phyloP scores from a whole-genome alignment of 371 early-diverging fungal species.

The Rhizomucor miehei region DNA sequence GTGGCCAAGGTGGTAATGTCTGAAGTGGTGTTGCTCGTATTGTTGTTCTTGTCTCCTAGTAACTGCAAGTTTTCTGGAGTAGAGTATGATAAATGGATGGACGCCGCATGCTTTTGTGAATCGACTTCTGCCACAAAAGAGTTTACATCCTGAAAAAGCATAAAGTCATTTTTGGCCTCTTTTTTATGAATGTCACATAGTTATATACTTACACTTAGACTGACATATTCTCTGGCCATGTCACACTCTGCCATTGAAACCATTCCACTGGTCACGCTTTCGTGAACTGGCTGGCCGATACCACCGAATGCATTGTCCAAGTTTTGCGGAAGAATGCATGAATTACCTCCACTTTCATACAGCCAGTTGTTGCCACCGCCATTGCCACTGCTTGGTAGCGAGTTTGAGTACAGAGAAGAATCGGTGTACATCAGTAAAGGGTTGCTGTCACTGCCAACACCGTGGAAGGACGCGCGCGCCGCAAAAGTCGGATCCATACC shows the following conservation, averaged over 20 bases:
- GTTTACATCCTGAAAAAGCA: conserved; percentile 33
- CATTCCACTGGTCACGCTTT: not conserved
- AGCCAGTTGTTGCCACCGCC: no score
- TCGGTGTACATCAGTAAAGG: no score
- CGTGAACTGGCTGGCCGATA: not conserved
- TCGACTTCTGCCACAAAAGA: conserved; percentile 41
- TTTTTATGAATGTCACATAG: no score
- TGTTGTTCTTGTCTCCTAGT: conserved; percentile 7
- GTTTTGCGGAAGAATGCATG: no score
- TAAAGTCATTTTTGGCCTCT: not conserved
- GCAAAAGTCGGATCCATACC: no score
- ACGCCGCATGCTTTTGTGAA: conserved; percentile 24
- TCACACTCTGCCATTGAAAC: not conserved
- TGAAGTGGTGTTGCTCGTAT: conserved; percentile 2
- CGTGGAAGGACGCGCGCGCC: no score
- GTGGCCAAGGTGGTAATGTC: conserved; percentile 1
- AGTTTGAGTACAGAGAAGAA: no score
- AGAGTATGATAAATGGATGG: conserved; percentile 18
- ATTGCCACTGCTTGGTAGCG: no score
- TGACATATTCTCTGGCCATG: conserved; percentile 24
- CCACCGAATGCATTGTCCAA: not conserved
- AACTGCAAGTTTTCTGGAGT: conserved; percentile 13
- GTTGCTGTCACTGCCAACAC: no score
- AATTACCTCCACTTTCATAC: no score
- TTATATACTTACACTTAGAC: conserved; percentile 38